These are phyloP conservation scores for Agaricus bisporus DNA, from an alignment of 768 basidiomycete species.

Conservation along the genomic window DNA sequence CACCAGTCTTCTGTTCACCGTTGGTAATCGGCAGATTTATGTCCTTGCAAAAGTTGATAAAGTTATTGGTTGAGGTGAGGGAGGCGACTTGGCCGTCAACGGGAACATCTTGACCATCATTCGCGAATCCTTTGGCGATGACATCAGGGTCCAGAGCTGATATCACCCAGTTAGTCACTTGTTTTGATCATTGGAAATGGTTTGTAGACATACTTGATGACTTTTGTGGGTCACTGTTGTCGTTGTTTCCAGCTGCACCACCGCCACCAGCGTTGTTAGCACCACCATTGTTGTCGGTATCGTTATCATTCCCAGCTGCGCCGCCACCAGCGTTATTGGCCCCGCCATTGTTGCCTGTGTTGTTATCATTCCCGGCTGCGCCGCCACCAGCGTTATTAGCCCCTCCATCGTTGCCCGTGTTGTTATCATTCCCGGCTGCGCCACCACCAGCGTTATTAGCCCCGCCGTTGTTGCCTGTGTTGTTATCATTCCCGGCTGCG, in stretches of 20 bases:
- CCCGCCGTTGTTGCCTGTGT: no score
- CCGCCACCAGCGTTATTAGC: conserved; percentile 7
- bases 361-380: conserved; percentile 11
- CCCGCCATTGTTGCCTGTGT: no score
- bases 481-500: no score
- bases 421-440: conserved; percentile 10
- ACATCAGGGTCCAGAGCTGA: conserved; percentile 41
- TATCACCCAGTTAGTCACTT: conserved; percentile 1
- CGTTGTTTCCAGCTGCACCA: conserved; percentile 9
- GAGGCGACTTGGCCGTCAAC: conserved; percentile 42
- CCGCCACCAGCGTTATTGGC: conserved; percentile 1
- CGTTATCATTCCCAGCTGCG: conserved; percentile 10
- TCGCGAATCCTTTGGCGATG: conserved; percentile 37
- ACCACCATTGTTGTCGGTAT: conserved; percentile 2
- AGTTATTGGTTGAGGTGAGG: conserved; percentile 58
- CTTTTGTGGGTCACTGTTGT: conserved; percentile 27
- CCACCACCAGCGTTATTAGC: conserved; percentile 1
- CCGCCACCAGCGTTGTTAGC: conserved; percentile 8
- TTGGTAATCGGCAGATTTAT: conserved; percentile 47
- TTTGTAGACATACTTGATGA: conserved; percentile 24
- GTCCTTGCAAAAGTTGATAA: conserved; percentile 52
- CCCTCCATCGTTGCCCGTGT: conserved; percentile 1
- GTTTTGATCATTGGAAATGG: background rate
- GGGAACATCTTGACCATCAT: conserved; percentile 43
- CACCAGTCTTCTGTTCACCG: conserved; percentile 42